Percentiles rank a stretch among this genome's conserved stretches.
Evolutionary conservation across 495 filamentous ascomycete genomes (phyloP).

Genomic region (Penicillium lagena): DNA sequence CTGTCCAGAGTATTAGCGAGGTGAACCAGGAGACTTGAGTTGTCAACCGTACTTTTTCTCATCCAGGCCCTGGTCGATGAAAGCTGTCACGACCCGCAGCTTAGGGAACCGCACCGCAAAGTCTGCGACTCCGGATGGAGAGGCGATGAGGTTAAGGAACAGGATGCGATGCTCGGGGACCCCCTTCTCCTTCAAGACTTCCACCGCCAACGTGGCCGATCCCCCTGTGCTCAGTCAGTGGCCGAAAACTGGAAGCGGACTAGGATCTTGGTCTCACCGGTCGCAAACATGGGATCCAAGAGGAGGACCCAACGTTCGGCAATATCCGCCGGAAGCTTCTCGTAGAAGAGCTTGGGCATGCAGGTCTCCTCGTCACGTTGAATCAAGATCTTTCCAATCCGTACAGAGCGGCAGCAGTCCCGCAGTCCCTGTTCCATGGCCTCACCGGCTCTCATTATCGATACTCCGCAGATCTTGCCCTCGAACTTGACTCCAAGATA

Average conservation of each 20-base stretch:
- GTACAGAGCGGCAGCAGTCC: conserved; percentile 92
- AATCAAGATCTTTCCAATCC: conserved; percentile 97
- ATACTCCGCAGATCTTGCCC: conserved; percentile 97
- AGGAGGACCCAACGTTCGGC: conserved; percentile 86
- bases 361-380: conserved; percentile 94
- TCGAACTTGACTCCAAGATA: conserved; percentile 93
- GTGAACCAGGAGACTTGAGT: not conserved
- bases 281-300: conserved; percentile 98
- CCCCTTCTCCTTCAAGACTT: conserved; percentile 79
- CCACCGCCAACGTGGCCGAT: conserved; percentile 93
- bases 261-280: conserved; percentile 51
- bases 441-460: conserved; percentile 96
- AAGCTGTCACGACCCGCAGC: conserved; percentile 89
- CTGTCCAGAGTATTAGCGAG: conserved; percentile 39
- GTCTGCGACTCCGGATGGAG: conserved; percentile 81
- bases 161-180: conserved; percentile 93
- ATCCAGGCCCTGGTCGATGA: conserved; percentile 89
- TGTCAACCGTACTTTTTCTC: conserved; percentile 77
- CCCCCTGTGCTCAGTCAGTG: conserved; percentile 54
- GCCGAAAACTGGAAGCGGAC: not conserved
- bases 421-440: conserved; percentile 96
- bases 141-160: conserved; percentile 94
- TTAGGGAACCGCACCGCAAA: conserved; percentile 93
- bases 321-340: conserved; percentile 93
- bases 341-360: conserved; percentile 89